Conservation (phyloP, 768 basidiomycete species). For the Clitopilus passeckerianus region DNA sequence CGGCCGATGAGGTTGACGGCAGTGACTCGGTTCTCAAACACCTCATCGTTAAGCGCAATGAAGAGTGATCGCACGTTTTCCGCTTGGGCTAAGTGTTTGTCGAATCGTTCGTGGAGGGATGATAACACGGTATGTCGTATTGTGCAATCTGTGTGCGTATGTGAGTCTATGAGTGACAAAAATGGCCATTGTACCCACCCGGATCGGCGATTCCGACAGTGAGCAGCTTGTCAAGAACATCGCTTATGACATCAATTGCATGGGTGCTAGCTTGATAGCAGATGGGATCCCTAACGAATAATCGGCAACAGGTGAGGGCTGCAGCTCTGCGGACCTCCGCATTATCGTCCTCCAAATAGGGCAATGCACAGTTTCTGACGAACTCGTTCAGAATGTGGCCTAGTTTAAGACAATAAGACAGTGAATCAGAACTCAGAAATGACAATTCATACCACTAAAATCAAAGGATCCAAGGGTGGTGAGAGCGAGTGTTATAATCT, state of each 20-base stretch:
- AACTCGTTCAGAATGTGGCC: constrained; percentile 96
- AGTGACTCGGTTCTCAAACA: constrained; percentile 88
- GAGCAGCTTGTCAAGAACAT: constrained; percentile 94
- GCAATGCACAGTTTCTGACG: constrained; percentile 85
- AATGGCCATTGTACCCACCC: constrained; percentile 39
- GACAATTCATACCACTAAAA: constrained; percentile 66
- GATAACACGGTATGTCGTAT: constrained; percentile 87
- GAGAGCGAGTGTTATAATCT: constrained; percentile 77
- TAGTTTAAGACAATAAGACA: constrained; percentile 18
- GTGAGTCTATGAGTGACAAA: constrained; percentile 2
- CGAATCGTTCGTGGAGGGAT: constrained; percentile 88
- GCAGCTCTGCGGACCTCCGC: constrained; percentile 85
- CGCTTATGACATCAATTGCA: constrained; percentile 94
- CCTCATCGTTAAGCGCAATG: constrained; percentile 96
- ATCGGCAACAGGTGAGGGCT: constrained; percentile 84
- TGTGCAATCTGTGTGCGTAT: constrained; percentile 48
- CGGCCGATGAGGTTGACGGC: constrained; percentile 91
- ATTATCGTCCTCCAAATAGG: constrained; percentile 91
- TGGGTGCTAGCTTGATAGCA: constrained; percentile 95
- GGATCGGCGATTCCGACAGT: constrained; percentile 97
- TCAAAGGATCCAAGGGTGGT: constrained; percentile 88
- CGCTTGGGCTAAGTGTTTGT: constrained; percentile 94
- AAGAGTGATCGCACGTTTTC: constrained; percentile 98
- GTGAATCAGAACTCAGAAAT: too few relatives aligned
- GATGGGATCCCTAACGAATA: constrained; percentile 93